These are phyloP conservation scores for Candida tallmaniae DNA, from an alignment of 805 yeast genomes.

Conservation along the genomic window DNA sequence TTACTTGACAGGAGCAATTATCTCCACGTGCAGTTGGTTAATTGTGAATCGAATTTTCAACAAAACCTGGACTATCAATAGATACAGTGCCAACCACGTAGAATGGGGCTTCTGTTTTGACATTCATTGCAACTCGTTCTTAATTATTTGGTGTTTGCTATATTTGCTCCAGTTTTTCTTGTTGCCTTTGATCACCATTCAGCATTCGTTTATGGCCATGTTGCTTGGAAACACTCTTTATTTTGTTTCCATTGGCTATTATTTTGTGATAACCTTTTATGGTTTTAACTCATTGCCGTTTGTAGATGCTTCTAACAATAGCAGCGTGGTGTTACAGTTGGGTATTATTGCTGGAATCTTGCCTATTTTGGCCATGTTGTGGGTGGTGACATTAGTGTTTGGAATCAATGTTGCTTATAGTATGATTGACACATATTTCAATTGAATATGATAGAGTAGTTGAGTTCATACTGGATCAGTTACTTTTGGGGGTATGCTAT, in stretches of 20 bases:
- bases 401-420: conserved; percentile 71
- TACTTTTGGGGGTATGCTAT: no score
- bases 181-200: conserved; percentile 63
- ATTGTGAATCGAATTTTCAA: conserved; percentile 63
- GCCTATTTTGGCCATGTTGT: conserved; percentile 52
- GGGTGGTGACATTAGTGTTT: conserved; percentile 53
- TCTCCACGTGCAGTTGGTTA: conserved; percentile 73
- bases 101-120: conserved; percentile 97
- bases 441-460: no score
- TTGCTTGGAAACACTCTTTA: conserved; percentile 77
- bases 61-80: conserved; percentile 21
- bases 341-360: conserved; percentile 67
- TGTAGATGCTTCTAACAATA: conserved; percentile 27
- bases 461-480: no score
- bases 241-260: conserved; percentile 67
- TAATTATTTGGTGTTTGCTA: conserved; percentile 71
- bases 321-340: conserved; percentile 42
- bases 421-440: conserved; percentile 49
- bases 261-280: conserved; percentile 75
- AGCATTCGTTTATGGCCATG: conserved; percentile 58
- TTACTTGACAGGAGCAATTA: conserved; percentile 59
- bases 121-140: conserved; percentile 86
- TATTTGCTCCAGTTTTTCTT: conserved; percentile 72
- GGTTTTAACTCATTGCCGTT: conserved; percentile 60
- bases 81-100: conserved; percentile 36